Evolutionary conservation across 2,329 filamentous ascomycete species (phyloP), one percentile per base, ranked within the genome.

Genomic region (Intubia oerlemansii): DNA sequence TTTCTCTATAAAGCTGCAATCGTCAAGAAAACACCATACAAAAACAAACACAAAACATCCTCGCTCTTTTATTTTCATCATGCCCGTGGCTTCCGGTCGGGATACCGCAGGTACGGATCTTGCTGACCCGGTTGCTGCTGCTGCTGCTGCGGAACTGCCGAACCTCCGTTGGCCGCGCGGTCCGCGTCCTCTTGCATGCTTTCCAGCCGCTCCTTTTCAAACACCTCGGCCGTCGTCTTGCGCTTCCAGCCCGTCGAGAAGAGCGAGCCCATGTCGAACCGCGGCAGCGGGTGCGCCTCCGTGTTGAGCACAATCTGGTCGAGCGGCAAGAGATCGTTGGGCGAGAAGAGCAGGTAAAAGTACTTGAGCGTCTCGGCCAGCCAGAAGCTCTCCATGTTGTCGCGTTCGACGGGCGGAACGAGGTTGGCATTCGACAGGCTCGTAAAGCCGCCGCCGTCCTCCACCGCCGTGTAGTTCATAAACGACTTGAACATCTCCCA

Each of bases 351-450:
- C 23, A 98, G 66, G 49, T 92, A 98, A 48, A 98, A 77, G 48
- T 98, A 98, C 53, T 98, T 98, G 25, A 98, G 59, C 14, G 88
- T 98, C 55, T 98, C 88, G 26, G 88, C 84, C 58, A 98, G 66
- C 88, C 88, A 98, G 54, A 95, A 95, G 46, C 81, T 90, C 54
- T 98, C 88, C 85, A 98, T 93, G 41, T 95, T 95, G 50, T 98
- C 85, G 34, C 69, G 62, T 25, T 58, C 55, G 10, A 56, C 49
- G 1, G 81, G 69, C 13, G 84, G 82, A 8, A 88, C 51, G 5
- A 52, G 51, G 38, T 74, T 71, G 16, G 82, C 84, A 44, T 90
- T 68, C 12, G 61, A 61, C 35, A 95, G 57, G 38, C 76, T 84
- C 1, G 79, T 81, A 45, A 90, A 95, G 0, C 82, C 82, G 22